phyloP scores from a whole-genome alignment of 2,329 filamentous ascomycete genomes.

The Penicillium sp. region DNA sequence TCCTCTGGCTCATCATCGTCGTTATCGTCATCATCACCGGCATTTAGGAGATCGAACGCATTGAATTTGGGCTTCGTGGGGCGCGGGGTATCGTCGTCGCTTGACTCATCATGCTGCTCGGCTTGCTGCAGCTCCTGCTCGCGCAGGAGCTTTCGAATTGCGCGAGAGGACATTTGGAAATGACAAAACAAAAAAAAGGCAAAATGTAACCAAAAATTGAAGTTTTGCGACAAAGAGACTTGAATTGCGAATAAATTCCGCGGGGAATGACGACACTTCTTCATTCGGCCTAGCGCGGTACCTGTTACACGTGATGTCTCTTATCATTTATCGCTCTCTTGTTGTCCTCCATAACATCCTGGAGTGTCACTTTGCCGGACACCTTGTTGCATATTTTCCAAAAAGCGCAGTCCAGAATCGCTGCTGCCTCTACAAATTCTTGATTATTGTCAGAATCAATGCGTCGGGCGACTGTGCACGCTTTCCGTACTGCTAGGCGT shows the following conservation, averaged over 20 bases:
- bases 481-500: slow-evolving; percentile 50
- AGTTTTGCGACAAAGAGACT: background rate
- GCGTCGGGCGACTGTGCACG: slow-evolving; percentile 49
- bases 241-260: slow-evolving; percentile 12
- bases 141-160: slow-evolving; percentile 63
- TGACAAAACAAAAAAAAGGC: background rate
- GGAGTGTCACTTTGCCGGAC: background rate
- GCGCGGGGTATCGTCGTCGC: slow-evolving; percentile 41
- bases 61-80: slow-evolving; percentile 48
- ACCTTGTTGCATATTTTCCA: background rate
- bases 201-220: background rate
- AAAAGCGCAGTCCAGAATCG: background rate
- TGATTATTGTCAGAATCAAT: slow-evolving; percentile 35
- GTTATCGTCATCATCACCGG: slow-evolving; percentile 43
- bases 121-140: slow-evolving; percentile 56
- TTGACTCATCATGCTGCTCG: slow-evolving; percentile 41
- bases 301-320: slow-evolving; percentile 22
- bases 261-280: slow-evolving; percentile 37
- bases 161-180: slow-evolving; percentile 63
- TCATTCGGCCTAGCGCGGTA: slow-evolving; percentile 24
- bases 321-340: slow-evolving; percentile 12
- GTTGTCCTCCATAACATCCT: background rate
- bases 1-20: slow-evolving; percentile 17
- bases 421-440: background rate
- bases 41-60: slow-evolving; percentile 56